Evolutionary conservation across 345 rosid species (phyloP), one percentile per base, ranked within the genome.

Genomic region (Citrus reticulata): DNA sequence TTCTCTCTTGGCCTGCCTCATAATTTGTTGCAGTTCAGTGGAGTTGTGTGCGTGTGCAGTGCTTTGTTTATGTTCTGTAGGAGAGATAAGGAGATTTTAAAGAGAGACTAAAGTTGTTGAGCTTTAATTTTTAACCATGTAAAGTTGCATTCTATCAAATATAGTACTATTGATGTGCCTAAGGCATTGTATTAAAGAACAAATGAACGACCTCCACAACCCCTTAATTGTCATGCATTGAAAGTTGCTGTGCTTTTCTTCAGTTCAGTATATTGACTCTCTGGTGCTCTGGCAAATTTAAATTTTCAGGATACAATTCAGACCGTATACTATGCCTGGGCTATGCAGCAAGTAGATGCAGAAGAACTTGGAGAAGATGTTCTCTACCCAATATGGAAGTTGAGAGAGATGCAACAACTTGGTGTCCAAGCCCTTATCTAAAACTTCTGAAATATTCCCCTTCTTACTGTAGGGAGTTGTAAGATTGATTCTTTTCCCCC

Each of bases 331-430:
- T 91, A 97, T 83, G 87, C 86, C 1, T 94, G 99, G 98, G 99
- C 99, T 4, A 97, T 94, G 98, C 91, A 92, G 81, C 98, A 92
- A 87, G 90, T 94, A 78, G 95, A 93, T 25, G 85, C 91, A 10
- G 90, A 90, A 86, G 99, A 95, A 82, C 87, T 93, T n/a, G 98
- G 94, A 25, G 97, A 87, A 81, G 98, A 88, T 54, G 93, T 95
- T 39, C 68, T 92, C 37, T 90, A 91, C 77, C 98, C 99, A 3
- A 88, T 97, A 68, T 94, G 99, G 99, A 91, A 86, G 92, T 86
- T 94, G 34, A 87, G 93, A 80, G 98, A 93, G 35, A 87, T 93
- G 88, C 90, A 84, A 34, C 94, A 86, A 77, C 81, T 88, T 32
- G 98, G 98, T 74, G 74, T 92, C 61, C 95, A 85, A 80, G 83